These are phyloP conservation scores for Volvox africanus DNA, from an alignment of 139 green algal species.

Conservation along the genomic window DNA sequence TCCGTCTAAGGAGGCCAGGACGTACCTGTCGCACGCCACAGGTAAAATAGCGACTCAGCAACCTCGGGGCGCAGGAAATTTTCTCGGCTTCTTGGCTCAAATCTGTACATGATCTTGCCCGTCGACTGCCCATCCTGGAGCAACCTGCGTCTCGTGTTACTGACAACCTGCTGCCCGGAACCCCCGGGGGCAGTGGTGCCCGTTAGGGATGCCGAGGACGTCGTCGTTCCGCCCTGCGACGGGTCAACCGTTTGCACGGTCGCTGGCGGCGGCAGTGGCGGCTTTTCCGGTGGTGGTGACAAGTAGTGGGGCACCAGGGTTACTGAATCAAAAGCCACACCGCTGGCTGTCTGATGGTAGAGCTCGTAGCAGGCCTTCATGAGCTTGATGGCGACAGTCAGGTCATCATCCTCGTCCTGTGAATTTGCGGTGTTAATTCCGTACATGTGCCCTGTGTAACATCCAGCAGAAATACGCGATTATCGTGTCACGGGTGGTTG, in stretches of 20 bases:
- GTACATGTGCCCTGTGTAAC: conserved; percentile 60
- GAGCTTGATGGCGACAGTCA: conserved; percentile 77
- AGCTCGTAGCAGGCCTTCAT: conserved; percentile 86
- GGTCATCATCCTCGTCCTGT: conserved; percentile 61
- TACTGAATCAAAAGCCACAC: conserved; percentile 49
- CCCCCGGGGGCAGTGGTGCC: background rate
- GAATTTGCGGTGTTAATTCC: conserved; percentile 45
- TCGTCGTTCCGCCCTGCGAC: background rate
- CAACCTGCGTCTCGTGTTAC: conserved; percentile 19
- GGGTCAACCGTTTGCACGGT: background rate
- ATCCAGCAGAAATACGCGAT: too few relatives aligned
- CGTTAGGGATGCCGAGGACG: too few relatives aligned
- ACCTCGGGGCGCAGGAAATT: conserved; percentile 90
- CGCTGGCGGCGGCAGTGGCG: background rate
- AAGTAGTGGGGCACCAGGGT: background rate
- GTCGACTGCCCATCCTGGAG: background rate
- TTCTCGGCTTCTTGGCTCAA: conserved; percentile 18
- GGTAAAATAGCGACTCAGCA: conserved; percentile 87
- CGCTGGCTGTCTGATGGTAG: conserved; percentile 61
- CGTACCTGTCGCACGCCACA: conserved; percentile 80
- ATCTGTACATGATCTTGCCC: background rate
- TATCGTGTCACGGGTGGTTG: too few relatives aligned
- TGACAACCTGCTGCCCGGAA: background rate
- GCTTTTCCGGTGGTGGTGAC: background rate
- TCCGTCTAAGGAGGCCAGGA: background rate